Base-by-base conservation (phyloP, 2,329 filamentous ascomycete genomes). In the Ophiosphaerella herpotricha region DNA sequence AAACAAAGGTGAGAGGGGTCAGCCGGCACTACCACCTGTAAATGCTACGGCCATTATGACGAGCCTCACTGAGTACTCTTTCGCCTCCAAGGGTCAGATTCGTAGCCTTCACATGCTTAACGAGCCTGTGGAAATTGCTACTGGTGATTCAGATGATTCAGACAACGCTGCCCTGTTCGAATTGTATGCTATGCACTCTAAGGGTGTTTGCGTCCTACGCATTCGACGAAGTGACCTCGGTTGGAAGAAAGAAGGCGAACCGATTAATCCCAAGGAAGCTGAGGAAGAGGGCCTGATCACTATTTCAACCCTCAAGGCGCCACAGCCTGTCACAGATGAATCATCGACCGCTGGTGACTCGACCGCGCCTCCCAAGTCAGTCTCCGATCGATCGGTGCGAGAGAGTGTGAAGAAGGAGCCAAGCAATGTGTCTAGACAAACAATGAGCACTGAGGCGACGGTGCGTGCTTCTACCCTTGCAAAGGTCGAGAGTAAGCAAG, bases 31-130 rank as follows among this genome's bases (percentile, higher is more conserved):
- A 48, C 90, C 90, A 7, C 88, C 88, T 71, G 91, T 93, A 45
- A 93, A 97, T 70, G 92, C 91, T 57, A 99, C 94, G 51, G 94
- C 94, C 61, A 96, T 97, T 73, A 91, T 99, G 80, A 97, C 92
- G 75, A 94, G 93, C 63, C 88, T 99, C 63, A 88, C 93, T 39
- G 94, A 99, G 78, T 94, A 96, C 72, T 96, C 92, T 2, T 92
- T 97, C 61, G 86, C 85, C 45, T 88, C 89, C 65, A 91, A 91
- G 70, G 93, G 94, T 12, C 82, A 90, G 60, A 83, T 99, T 43
- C 86, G 94, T 71, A 97, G 93, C 70, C 78, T 99, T 48, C 91
- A 96, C 66, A 90, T 99, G 66, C 82, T 97, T 23, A 85, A 87
- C 64, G 86, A 82, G 61, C 85, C 88, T 31, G 26, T 29, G 11